phyloP scores from a whole-genome alignment of 108 stramenopile genomes.

The Discostella stelligeroides region DNA sequence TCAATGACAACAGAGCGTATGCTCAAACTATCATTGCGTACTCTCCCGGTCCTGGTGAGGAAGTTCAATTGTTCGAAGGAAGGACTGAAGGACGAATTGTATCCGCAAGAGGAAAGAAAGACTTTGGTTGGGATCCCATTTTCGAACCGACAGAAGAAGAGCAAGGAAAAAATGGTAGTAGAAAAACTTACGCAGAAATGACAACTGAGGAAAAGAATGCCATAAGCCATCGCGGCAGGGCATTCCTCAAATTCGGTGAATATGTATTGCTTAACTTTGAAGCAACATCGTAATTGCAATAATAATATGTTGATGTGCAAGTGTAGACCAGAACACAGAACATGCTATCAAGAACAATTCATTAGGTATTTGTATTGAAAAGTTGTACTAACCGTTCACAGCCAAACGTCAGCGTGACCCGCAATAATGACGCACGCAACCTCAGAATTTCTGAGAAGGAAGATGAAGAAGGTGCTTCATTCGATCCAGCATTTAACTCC shows the following conservation, averaged over 20 bases:
- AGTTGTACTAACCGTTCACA: too few relatives aligned
- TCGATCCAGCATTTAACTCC: too few relatives aligned
- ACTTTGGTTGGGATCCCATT: slow-evolving; percentile 94
- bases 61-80: slow-evolving; percentile 66
- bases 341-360: too few relatives aligned
- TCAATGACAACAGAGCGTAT: slow-evolving; percentile 81
- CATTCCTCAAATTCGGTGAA: slow-evolving; percentile 62
- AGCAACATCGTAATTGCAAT: slow-evolving; percentile 6
- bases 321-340: background rate
- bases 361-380: too few relatives aligned
- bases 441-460: too few relatives aligned
- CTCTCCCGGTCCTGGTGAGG: slow-evolving; percentile 71
- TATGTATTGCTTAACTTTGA: slow-evolving; percentile 24
- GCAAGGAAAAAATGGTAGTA: slow-evolving; percentile 1
- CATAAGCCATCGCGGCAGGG: slow-evolving; percentile 81
- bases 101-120: slow-evolving; percentile 66
- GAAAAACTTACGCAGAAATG: slow-evolving; percentile 92
- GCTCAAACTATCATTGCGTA: slow-evolving; percentile 92
- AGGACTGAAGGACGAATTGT: slow-evolving; percentile 75
- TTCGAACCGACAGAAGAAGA: slow-evolving; percentile 81
- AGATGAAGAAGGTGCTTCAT: too few relatives aligned
- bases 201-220: slow-evolving; percentile 80
- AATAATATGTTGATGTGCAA: background rate
- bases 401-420: slow-evolving; percentile 1
- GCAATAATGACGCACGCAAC: too few relatives aligned